Conservation (phyloP, 331 rosid species). For the Rosa hybrid region DNA sequence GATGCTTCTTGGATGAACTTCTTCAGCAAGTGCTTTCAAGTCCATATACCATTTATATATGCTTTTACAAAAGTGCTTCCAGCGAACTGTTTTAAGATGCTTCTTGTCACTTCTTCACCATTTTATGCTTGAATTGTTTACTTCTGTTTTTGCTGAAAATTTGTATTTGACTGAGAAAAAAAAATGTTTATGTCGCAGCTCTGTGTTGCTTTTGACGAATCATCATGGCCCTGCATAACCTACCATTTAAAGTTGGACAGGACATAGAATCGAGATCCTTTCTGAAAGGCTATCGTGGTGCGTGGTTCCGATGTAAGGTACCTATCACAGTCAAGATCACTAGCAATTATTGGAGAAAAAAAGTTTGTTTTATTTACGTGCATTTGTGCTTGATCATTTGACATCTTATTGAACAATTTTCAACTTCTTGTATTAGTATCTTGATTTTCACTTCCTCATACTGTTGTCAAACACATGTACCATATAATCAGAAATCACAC, state of each 20-base stretch:
- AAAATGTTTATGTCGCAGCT: neutral
- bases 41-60: no score
- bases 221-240: slow-evolving; percentile 16
- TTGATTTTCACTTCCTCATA: neutral
- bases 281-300: slow-evolving; percentile 46
- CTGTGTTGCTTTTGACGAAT: neutral
- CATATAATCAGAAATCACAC: neutral
- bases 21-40: no score
- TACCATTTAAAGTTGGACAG: slow-evolving; percentile 41
- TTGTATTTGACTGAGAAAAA: neutral
- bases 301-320: slow-evolving; percentile 65
- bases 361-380: neutral
- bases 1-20: no score
- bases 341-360: neutral
- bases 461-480: neutral
- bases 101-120: no score
- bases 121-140: neutral
- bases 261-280: slow-evolving; percentile 44
- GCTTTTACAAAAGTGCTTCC: neutral
- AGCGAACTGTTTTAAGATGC: no score
- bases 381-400: neutral
- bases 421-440: neutral
- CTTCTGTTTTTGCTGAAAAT: neutral
- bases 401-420: neutral
- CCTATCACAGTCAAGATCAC: neutral